Evolutionary conservation across 2,329 filamentous ascomycete genomes (phyloP).

Genomic region (Bipolaris cookei): DNA sequence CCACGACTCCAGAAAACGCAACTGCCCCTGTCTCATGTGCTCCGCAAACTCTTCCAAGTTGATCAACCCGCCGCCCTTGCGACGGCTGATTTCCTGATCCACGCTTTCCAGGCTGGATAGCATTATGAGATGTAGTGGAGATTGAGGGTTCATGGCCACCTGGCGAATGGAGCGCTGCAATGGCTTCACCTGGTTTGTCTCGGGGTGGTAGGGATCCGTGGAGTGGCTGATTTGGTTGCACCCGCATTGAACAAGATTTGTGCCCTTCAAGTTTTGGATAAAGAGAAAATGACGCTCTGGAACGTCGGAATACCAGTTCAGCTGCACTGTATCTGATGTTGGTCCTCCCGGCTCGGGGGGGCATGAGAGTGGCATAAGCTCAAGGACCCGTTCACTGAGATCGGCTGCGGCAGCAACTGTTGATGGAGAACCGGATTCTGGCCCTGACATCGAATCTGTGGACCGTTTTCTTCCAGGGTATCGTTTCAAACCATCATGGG

Average conservation of each 20-base stretch:
- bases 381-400: background rate
- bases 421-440: background rate
- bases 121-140: conserved; percentile 37
- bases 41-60: conserved; percentile 79
- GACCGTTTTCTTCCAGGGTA: background rate
- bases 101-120: conserved; percentile 65
- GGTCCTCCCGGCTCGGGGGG: background rate
- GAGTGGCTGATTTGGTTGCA: conserved; percentile 12
- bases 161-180: conserved; percentile 29
- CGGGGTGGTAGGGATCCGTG: conserved; percentile 20
- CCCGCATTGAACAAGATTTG: background rate
- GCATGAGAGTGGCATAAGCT: background rate
- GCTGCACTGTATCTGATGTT: conserved; percentile 3
- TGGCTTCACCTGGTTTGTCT: conserved; percentile 20
- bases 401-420: background rate
- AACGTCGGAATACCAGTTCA: conserved; percentile 23
- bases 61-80: conserved; percentile 81
- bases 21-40: conserved; percentile 69
- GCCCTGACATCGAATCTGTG: background rate
- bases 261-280: conserved; percentile 7
- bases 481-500: conserved; percentile 7
- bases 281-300: conserved; percentile 23
- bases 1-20: conserved; percentile 85
- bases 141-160: conserved; percentile 24
- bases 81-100: conserved; percentile 70